Evolutionary conservation across 2,329 filamentous ascomycete species (phyloP).

Genomic region (Corniculantispora saksenae): DNA sequence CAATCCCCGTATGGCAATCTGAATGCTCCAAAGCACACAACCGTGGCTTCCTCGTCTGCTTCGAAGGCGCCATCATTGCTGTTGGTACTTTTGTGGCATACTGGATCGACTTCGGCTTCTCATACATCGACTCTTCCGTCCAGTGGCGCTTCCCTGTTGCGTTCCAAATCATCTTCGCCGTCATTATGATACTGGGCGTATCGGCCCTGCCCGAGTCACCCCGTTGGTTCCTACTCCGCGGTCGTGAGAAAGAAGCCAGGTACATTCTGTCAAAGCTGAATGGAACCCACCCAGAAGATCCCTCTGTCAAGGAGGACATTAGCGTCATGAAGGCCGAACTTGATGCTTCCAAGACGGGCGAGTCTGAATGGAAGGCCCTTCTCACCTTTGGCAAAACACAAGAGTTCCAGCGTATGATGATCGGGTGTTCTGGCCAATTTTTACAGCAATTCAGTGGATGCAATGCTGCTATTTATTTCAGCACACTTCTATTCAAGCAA

Average conservation of each 20-base stretch:
- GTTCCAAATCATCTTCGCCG: conserved; percentile 39
- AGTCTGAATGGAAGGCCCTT: conserved; percentile 48
- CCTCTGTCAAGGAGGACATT: conserved; percentile 7
- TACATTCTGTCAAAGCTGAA: conserved; percentile 31
- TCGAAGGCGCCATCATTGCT: conserved; percentile 45
- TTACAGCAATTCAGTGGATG: conserved; percentile 64
- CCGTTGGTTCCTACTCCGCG: conserved; percentile 49
- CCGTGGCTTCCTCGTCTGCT: conserved; percentile 55
- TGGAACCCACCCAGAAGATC: conserved; percentile 21
- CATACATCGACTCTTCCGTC: conserved; percentile 46
- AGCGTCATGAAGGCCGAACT: conserved; percentile 26
- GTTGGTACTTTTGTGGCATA: conserved; percentile 45
- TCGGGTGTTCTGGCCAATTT: conserved; percentile 60
- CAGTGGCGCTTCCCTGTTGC: conserved; percentile 59
- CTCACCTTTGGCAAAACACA: conserved; percentile 65
- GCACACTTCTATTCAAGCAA: conserved; percentile 57
- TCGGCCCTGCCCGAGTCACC: conserved; percentile 49
- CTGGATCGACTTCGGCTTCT: conserved; percentile 45
- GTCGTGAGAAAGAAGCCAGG: conserved; percentile 44
- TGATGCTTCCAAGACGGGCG: conserved; percentile 42
- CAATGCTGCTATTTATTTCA: conserved; percentile 63
- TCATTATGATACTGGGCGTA: conserved; percentile 45
- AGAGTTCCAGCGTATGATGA: conserved; percentile 64
- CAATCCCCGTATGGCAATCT: conserved; percentile 57
- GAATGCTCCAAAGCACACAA: conserved; percentile 55